Conservation (phyloP, 345 rosid genomes). For the Abelmoschus esculentus region DNA sequence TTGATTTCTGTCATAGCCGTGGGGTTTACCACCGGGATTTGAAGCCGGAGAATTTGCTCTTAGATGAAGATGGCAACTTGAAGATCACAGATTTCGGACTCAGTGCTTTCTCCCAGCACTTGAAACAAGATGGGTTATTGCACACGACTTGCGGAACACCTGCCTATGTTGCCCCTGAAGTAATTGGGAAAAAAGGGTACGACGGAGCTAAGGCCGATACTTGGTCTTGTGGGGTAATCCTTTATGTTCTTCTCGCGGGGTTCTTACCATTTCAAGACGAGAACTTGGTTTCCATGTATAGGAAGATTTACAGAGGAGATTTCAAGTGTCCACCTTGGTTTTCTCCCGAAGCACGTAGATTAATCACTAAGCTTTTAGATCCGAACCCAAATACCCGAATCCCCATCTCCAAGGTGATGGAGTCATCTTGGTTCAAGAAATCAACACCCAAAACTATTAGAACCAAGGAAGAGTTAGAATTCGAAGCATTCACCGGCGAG, state of each 20-base stretch:
- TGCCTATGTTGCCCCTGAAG: slow-evolving; percentile 91
- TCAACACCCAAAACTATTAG: slow-evolving; percentile 21
- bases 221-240: slow-evolving; percentile 94
- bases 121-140: slow-evolving; percentile 67
- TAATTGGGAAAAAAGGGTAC: slow-evolving; percentile 72
- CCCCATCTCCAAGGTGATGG: slow-evolving; percentile 49
- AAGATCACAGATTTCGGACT: slow-evolving; percentile 91
- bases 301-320: slow-evolving; percentile 79
- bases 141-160: slow-evolving; percentile 93
- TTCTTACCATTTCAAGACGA: slow-evolving; percentile 83
- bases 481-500: slow-evolving; percentile 20
- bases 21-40: slow-evolving; percentile 88
- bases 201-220: slow-evolving; percentile 88
- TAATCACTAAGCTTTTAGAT: slow-evolving; percentile 76
- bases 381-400: slow-evolving; percentile 68
- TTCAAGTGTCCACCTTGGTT: slow-evolving; percentile 91
- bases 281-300: slow-evolving; percentile 68
- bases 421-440: slow-evolving; percentile 73
- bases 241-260: slow-evolving; percentile 81
- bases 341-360: slow-evolving; percentile 63
- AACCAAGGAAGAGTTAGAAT: slow-evolving; percentile 25
- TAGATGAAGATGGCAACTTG: slow-evolving; percentile 67
- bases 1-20: slow-evolving; percentile 90
- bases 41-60: slow-evolving; percentile 79
- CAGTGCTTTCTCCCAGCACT: slow-evolving; percentile 67